Evolutionary conservation across 2,329 filamentous ascomycete species (phyloP).

Genomic region (Alternaria burnsii): DNA sequence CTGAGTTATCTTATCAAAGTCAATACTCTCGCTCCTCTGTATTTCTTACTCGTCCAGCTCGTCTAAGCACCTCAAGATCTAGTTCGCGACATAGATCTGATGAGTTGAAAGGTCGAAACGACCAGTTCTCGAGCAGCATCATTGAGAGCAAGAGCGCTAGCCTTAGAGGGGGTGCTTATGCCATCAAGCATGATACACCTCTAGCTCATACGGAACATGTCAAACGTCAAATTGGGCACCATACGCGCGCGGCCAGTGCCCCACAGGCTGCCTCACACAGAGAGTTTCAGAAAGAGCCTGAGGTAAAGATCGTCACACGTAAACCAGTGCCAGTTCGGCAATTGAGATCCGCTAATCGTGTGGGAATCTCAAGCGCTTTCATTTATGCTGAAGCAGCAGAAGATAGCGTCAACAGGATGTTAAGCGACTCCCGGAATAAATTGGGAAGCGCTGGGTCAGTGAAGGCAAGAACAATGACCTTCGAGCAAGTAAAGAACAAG

Average conservation of each 20-base stretch:
- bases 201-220: conserved; percentile 25
- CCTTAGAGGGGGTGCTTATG: conserved; percentile 33
- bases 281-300: conserved; percentile 23
- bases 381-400: conserved; percentile 13
- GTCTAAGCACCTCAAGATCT: conserved; percentile 37
- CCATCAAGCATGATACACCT: conserved; percentile 30
- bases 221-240: conserved; percentile 13
- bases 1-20: conserved; percentile 28
- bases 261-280: conserved; percentile 22
- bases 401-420: conserved; percentile 16
- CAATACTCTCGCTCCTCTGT: conserved; percentile 39
- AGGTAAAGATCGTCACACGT: conserved; percentile 7
- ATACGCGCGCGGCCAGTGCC: conserved; percentile 28
- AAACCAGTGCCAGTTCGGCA: conserved; percentile 22
- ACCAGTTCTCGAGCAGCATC: conserved; percentile 10
- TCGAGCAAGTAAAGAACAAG: conserved; percentile 40
- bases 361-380: conserved; percentile 15
- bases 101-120: conserved; percentile 21
- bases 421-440: conserved; percentile 9
- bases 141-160: conserved; percentile 15
- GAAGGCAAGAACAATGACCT: conserved; percentile 18
- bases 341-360: conserved; percentile 20
- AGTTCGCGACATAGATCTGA: conserved; percentile 35
- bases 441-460: conserved; percentile 5
- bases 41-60: conserved; percentile 42